Percentiles rank a stretch among this genome's conserved stretches.
phyloP scores from a whole-genome alignment of 2,329 filamentous ascomycete genomes.

The Epichloe typhina region DNA sequence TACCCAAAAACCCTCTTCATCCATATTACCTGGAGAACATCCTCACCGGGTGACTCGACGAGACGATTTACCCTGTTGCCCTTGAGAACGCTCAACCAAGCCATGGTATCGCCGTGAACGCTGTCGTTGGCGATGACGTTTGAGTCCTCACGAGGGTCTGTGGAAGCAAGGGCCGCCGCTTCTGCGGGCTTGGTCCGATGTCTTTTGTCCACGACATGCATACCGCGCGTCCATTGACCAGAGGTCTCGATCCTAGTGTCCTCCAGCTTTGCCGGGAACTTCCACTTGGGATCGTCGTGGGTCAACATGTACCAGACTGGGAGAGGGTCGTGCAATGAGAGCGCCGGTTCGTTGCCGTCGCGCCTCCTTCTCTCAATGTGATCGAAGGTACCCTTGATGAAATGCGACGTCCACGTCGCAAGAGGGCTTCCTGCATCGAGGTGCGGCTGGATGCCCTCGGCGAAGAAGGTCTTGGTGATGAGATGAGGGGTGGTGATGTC shows the following conservation, averaged over 20 bases:
- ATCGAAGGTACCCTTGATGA: conserved; percentile 55
- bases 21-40: conserved; percentile 51
- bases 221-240: conserved; percentile 90
- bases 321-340: conserved; percentile 65
- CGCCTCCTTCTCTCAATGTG: conserved; percentile 53
- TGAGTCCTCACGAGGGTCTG: conserved; percentile 27
- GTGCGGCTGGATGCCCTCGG: conserved; percentile 38
- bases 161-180: conserved; percentile 24
- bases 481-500: conserved; percentile 65
- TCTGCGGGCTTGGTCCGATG: conserved; percentile 39
- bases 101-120: conserved; percentile 56
- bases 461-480: conserved; percentile 48
- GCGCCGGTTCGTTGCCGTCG: conserved; percentile 42
- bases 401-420: conserved; percentile 58
- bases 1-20: conserved; percentile 51
- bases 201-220: conserved; percentile 74
- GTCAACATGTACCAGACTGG: conserved; percentile 69
- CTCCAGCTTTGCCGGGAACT: conserved; percentile 44
- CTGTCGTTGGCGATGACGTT: conserved; percentile 29
- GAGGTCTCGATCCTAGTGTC: conserved; percentile 82
- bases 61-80: conserved; percentile 75
- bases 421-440: conserved; percentile 55
- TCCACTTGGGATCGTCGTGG: conserved; percentile 44
- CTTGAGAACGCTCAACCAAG: conserved; percentile 59
- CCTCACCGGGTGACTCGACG: conserved; percentile 53